Evolutionary conservation across 768 basidiomycete genomes (phyloP), one percentile per base, ranked within the genome.

Genomic region (Trametes coccinea): DNA sequence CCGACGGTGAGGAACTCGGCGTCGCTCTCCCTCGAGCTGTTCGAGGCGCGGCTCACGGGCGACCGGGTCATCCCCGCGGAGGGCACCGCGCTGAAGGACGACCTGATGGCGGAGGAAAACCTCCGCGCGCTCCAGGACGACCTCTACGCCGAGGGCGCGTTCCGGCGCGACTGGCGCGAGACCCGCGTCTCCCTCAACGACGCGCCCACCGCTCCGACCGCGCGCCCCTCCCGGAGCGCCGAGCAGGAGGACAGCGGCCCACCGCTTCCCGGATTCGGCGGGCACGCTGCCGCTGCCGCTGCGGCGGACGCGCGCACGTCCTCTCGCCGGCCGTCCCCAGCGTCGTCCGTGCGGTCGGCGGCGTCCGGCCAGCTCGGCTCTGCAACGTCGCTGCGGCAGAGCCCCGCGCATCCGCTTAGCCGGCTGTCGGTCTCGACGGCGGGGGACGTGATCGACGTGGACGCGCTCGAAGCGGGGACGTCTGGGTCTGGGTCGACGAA

Each of bases 121-220:
- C 65, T 85, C 8, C 78, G 82, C n/a, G 75, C 78, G 10, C 88
- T 92, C 62, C 85, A 89, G 69, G 90, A 91, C 63, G 84, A 83
- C 0, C 66, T 88, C 6, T 78, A 80, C 0, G 75, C 80, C 0
- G 89, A 92, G 67, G 85, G 79, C 60, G 65, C 90, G 3, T 90
- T 90, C 71, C 78, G 80, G 59, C 79, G 90, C 30, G 91, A 92
- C 70, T 92, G 89, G 89, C 79, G 89, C 50, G 90, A 92, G 72
- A 85, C 86, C 3, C 79, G 89, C 53, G 69, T 86, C 60, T 72
- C 78, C 27, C 67, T 78, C 47, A 78, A 81, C 33, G 69, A 70
- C 27, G 76, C n/a, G 10, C 17, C 47, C 9, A 5, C 48, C 33
- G 33, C 41, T 5, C 29, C 46, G 14, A 22, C 57, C 41, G 3